Percentiles rank a stretch among this genome's conserved stretches.
These are phyloP conservation scores for Lichtheimia ornata DNA, from an alignment of 371 early-diverging fungal species.

Conservation along the genomic window DNA sequence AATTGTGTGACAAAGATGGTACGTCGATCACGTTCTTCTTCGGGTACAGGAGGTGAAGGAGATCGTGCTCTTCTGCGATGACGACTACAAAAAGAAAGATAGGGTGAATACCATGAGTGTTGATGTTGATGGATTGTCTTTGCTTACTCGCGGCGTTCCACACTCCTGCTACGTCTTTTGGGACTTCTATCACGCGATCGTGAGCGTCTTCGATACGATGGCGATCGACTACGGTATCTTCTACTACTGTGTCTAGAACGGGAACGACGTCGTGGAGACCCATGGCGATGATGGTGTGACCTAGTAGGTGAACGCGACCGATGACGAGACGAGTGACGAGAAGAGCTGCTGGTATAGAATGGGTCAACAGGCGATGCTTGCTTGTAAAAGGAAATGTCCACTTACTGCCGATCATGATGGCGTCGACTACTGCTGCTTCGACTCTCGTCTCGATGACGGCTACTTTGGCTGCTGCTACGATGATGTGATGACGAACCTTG, in stretches of 20 bases:
- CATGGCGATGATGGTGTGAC: no score
- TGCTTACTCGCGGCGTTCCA: constrained; percentile 31
- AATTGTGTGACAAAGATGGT: constrained; percentile 96
- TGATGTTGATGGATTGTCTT: constrained; percentile 21
- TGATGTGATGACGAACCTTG: constrained; percentile 4
- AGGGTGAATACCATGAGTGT: neutral
- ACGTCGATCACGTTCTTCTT: constrained; percentile 82
- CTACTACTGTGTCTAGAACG: constrained; percentile 50
- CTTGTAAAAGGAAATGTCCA: neutral
- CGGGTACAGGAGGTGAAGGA: constrained; percentile 72
- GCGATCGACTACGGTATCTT: constrained; percentile 38
- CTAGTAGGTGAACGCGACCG: constrained; percentile 44
- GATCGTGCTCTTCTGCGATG: constrained; percentile 49
- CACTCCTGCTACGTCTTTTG: constrained; percentile 36
- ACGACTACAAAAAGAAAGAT: neutral
- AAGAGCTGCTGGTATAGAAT: constrained; percentile 28
- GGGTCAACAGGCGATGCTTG: neutral
- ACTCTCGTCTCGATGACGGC: constrained; percentile 10
- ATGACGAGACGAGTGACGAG: constrained; percentile 43
- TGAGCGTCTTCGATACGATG: constrained; percentile 29
- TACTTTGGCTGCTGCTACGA: neutral
- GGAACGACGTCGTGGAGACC: constrained; percentile 30
- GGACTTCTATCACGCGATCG: constrained; percentile 45
- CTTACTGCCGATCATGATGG: neutral
- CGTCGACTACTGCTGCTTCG: constrained; percentile 9